phyloP scores from a whole-genome alignment of 1,284 basidiomycete genomes.

The Phylloboletellus chloephorus region DNA sequence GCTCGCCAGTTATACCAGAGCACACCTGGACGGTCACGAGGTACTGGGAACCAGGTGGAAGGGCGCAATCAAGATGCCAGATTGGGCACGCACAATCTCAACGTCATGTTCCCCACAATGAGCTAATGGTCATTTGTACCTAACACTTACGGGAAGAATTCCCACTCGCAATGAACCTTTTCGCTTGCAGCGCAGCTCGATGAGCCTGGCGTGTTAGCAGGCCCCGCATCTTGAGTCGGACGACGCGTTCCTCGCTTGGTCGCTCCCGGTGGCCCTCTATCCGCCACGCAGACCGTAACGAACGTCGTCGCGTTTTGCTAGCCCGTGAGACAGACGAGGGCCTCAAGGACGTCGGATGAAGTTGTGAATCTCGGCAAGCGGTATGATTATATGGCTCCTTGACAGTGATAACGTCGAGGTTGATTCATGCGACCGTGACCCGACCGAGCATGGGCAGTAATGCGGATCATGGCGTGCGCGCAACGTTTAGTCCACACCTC shows the following conservation, averaged over 20 bases:
- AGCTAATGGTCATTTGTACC: conserved; percentile 18
- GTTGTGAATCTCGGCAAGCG: conserved; percentile 13
- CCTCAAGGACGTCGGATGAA: conserved; percentile 10
- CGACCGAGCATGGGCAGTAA: neutral
- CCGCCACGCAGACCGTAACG: conserved; percentile 13
- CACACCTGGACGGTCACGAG: conserved; percentile 11
- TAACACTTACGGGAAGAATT: conserved; percentile 8
- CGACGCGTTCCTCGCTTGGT: conserved; percentile 10
- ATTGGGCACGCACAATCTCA: conserved; percentile 15
- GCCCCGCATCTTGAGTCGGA: conserved; percentile 5
- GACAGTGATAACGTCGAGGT: conserved; percentile 5
- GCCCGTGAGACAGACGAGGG: conserved; percentile 12
- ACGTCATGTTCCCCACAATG: conserved; percentile 26
- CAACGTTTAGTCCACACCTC: neutral
- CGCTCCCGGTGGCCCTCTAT: conserved; percentile 9
- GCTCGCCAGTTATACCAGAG: conserved; percentile 1
- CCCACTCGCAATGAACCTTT: neutral
- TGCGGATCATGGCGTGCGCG: conserved; percentile 12
- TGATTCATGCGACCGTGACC: conserved; percentile 6
- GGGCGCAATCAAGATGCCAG: conserved; percentile 19
- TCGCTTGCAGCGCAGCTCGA: conserved; percentile 1
- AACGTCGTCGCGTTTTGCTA: conserved; percentile 3
- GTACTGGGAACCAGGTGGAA: conserved; percentile 1
- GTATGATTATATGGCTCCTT: conserved; percentile 1
- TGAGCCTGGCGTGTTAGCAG: neutral